Base-by-base conservation (phyloP, 306 rosid genomes). In the Abrus pulchellus region DNA sequence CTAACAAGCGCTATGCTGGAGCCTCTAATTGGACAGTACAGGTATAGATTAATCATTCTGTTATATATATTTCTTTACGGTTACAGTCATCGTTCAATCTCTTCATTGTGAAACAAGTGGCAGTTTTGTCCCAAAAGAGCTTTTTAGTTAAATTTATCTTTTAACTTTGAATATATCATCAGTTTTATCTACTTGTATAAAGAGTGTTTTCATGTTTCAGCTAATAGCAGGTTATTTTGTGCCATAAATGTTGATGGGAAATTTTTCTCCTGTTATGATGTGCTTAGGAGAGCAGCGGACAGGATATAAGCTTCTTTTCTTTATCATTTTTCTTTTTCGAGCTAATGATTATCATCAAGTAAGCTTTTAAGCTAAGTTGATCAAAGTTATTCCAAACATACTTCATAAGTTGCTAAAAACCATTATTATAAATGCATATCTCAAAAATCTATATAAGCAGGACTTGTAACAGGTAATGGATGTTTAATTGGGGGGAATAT, bases 1-100 rank as follows among this genome's bases (percentile, higher is more conserved):
- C 94, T 65, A 94, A 92, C 79, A 94, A 94, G 84, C 97, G 98
- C n/a, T 94, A 92, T 86, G 97, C 98, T 14, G 98, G 98, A 74
- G 91, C 98, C 47, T 12, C 82, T 50, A 87, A 91, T 38, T 94
- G 97, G 98, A 94, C 98, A 43, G 98, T 94, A 64, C 90, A 84
- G 97, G 98, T 94, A 76, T 77, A 50, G 41, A 78, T 66, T 53
- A 59, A 66, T 53, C 13, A 27, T 59, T 59, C 63, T 50, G 64
- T 60, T 14, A 59, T 56, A 41, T 75, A 28, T 4, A 7, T 60
- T 45, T 74, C 36, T 70, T 54, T 76, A 7, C 48, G 0, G 14
- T 60, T 40, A 61, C 29, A 14, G 43, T 67, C 33, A 34, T 12
- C 62, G 43, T 74, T 73, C 64, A 62, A 50, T 49, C 49, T 47